Evolutionary conservation across 2,329 filamentous ascomycete species (phyloP).

Genomic region (Microsporum canis): DNA sequence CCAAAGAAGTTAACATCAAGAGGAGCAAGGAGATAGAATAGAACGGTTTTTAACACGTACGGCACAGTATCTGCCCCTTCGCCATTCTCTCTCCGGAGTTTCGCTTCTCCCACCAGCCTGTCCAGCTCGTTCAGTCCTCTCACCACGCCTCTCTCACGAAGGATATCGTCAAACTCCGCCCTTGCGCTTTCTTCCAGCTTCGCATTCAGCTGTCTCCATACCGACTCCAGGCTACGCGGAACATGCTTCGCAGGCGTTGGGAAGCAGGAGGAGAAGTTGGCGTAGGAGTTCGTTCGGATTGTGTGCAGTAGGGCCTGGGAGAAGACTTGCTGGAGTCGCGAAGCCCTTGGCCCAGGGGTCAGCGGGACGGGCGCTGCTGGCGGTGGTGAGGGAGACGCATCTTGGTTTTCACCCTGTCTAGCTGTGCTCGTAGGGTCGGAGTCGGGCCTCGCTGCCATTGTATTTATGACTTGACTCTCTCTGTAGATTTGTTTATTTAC

Average conservation of each 20-base stretch:
- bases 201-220: constrained; percentile 49
- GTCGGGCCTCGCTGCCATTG: not conserved
- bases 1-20: not conserved
- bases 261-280: constrained; percentile 53
- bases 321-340: constrained; percentile 50
- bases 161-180: constrained; percentile 50
- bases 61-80: constrained; percentile 32
- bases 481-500: not conserved
- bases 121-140: constrained; percentile 51
- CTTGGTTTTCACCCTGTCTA: constrained; percentile 9
- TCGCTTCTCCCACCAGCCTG: constrained; percentile 48
- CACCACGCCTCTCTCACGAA: constrained; percentile 46
- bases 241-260: constrained; percentile 50
- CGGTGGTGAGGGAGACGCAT: constrained; percentile 40
- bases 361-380: constrained; percentile 43
- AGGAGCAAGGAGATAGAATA: not conserved
- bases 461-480: not conserved
- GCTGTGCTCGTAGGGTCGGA: not conserved
- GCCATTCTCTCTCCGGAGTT: constrained; percentile 38
- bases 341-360: constrained; percentile 49
- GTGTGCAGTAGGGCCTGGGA: constrained; percentile 48
- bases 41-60: constrained; percentile 29
- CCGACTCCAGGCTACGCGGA: constrained; percentile 43
- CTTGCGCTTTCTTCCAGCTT: constrained; percentile 47
- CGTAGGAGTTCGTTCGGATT: constrained; percentile 49